Base-by-base conservation (phyloP, 331 rosid species). In the Malus hybrid region DNA sequence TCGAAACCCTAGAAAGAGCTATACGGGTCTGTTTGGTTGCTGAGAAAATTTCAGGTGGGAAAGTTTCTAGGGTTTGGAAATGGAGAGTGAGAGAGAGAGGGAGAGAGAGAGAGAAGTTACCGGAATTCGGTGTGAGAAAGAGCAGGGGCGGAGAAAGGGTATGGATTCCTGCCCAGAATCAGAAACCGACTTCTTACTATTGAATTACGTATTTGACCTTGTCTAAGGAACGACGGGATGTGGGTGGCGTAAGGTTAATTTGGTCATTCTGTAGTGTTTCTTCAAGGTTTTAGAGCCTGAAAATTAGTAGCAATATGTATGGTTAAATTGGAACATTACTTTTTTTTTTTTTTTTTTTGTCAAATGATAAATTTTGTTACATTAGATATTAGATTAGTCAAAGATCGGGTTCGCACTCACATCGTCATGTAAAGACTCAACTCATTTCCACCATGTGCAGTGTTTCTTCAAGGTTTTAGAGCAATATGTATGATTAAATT, bases 341-440 rank as follows among this genome's bases (percentile, higher is more conserved):
- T 2, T 28, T 28, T 32, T 5, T 32, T 36, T 8, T 39, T 39
- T 42, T 42, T 10, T 10, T 29, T 29, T 39, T 0, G 4, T 39
- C 46, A 39, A 10, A 39, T 0, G 4, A 39, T 39, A 39, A 0
- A 39, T 39, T 39, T 39, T 10, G 46, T 39, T 39, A 39, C 4
- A 3, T 39, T 39, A 39, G 1, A 2, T 39, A 0, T 39, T 39
- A 2, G 0, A 39, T 39, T 42, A 42, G 14, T 42, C 4, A 42
- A 1, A 1, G 1, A 1, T 3, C 13, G 0, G 0, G 4, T 39
- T 39, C 13, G 4, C 4, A 42, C 5, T 0, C 0, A 10, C 5
- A 3, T 10, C 5, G 5, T 42, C 14, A 42, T 42, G 14, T 3
- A 42, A 39, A 0, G 0, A 1, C 48, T 42, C 14, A 39, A 39